phyloP scores from a whole-genome alignment of 768 basidiomycete genomes.

The Naganishia onofrii region DNA sequence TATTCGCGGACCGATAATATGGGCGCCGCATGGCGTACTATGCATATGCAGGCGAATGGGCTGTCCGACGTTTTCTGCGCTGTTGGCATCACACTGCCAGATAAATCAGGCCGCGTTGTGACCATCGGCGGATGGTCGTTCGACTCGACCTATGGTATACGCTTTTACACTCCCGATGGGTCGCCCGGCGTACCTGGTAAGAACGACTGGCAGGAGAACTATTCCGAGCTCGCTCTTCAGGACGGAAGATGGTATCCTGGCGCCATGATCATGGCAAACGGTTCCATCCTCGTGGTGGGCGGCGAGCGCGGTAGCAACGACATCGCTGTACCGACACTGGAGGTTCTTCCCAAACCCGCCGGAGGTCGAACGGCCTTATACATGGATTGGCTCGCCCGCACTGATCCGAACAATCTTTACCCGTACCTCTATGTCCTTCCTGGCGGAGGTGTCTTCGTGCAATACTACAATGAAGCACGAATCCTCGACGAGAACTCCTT shows the following conservation, averaged over 20 bases:
- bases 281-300: conserved; percentile 69
- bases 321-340: conserved; percentile 65
- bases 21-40: conserved; percentile 64
- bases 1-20: conserved; percentile 58
- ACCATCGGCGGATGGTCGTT: conserved; percentile 59
- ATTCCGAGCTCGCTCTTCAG: conserved; percentile 41
- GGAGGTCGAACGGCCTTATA: conserved; percentile 65
- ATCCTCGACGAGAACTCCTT: conserved; percentile 69
- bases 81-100: conserved; percentile 69
- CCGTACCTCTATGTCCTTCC: conserved; percentile 73
- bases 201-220: conserved; percentile 76
- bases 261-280: conserved; percentile 55
- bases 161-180: conserved; percentile 71
- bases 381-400: conserved; percentile 66
- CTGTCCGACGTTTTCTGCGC: conserved; percentile 74
- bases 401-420: conserved; percentile 77
- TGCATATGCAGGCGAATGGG: conserved; percentile 61
- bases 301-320: conserved; percentile 73
- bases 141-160: conserved; percentile 68
- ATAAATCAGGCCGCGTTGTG: conserved; percentile 64
- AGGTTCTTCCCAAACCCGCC: conserved; percentile 65
- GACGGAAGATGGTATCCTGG: conserved; percentile 18
- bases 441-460: conserved; percentile 67
- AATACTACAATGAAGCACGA: conserved; percentile 79
- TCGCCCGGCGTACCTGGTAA: conserved; percentile 67